Evolutionary conservation across 768 basidiomycete genomes (phyloP).

Genomic region (Dioszegia hungarica): DNA sequence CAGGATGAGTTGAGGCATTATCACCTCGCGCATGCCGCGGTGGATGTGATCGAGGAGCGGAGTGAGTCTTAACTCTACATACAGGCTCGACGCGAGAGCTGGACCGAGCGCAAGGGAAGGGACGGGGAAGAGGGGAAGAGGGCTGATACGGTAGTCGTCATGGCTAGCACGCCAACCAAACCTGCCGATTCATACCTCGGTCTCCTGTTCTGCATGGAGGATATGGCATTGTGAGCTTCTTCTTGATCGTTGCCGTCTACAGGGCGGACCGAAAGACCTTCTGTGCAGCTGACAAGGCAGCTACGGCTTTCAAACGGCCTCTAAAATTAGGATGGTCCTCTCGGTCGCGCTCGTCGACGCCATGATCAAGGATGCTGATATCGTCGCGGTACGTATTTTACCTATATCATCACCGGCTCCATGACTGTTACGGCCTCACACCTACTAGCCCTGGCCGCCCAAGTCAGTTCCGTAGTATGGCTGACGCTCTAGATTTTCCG

Average conservation of each 20-base stretch:
- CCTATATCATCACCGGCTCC: too few species aligned
- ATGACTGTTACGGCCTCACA: too few species aligned
- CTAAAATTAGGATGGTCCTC: constrained; percentile 42
- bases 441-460: too few species aligned
- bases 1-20: constrained; percentile 45
- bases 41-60: constrained; percentile 47
- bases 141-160: constrained; percentile 28
- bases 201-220: constrained; percentile 47
- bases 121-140: neutral
- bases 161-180: constrained; percentile 38
- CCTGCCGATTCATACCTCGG: constrained; percentile 45
- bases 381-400: constrained; percentile 32
- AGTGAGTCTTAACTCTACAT: constrained; percentile 27
- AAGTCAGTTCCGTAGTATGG: too few species aligned
- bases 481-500: constrained; percentile 33
- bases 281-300: constrained; percentile 14
- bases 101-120: too few species aligned
- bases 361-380: constrained; percentile 47
- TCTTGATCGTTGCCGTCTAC: too few species aligned
- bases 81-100: too few species aligned
- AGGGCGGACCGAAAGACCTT: neutral
- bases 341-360: constrained; percentile 46
- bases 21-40: constrained; percentile 44
- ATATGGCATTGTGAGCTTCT: constrained; percentile 45
- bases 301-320: constrained; percentile 46